Evolutionary conservation across 2,329 filamentous ascomycete genomes (phyloP).

Genomic region (Scorias spongiosa): DNA sequence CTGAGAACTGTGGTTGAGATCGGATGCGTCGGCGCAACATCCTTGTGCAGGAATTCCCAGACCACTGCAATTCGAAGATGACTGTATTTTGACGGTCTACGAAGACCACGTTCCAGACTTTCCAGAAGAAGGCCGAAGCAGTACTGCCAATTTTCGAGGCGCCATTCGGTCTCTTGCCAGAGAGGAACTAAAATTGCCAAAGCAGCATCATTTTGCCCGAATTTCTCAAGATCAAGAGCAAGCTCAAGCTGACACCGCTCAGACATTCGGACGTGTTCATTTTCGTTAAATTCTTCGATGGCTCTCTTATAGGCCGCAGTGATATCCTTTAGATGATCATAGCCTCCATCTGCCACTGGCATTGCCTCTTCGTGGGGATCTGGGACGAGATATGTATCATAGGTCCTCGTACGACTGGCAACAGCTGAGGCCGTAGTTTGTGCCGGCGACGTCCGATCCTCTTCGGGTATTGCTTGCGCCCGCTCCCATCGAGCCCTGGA

Average conservation of each 20-base stretch:
- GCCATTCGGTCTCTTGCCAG: constrained; percentile 44
- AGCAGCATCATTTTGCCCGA: constrained; percentile 35
- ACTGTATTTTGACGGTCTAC: neutral
- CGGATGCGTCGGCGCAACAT: neutral
- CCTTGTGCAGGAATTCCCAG: constrained; percentile 37
- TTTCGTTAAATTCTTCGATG: constrained; percentile 33
- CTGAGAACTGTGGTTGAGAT: neutral
- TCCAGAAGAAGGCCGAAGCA: constrained; percentile 39
- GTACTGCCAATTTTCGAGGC: constrained; percentile 43
- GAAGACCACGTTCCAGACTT: constrained; percentile 20
- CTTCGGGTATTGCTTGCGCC: constrained; percentile 41
- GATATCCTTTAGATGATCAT: constrained; percentile 38
- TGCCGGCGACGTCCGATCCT: constrained; percentile 40
- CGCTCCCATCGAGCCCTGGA: constrained; percentile 34
- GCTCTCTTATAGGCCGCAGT: constrained; percentile 31
- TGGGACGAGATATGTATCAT: constrained; percentile 46
- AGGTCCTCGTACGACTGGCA: constrained; percentile 36
- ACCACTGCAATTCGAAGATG: constrained; percentile 16
- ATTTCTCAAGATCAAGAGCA: constrained; percentile 37
- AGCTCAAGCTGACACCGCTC: constrained; percentile 41
- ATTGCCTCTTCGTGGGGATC: constrained; percentile 42
- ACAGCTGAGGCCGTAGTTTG: constrained; percentile 41
- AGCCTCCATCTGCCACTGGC: constrained; percentile 26
- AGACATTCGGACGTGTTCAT: constrained; percentile 38
- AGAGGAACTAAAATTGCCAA: constrained; percentile 35